Evolutionary conservation across 805 yeast species (phyloP).

Genomic region (Kluyveromyces aestuarii): DNA sequence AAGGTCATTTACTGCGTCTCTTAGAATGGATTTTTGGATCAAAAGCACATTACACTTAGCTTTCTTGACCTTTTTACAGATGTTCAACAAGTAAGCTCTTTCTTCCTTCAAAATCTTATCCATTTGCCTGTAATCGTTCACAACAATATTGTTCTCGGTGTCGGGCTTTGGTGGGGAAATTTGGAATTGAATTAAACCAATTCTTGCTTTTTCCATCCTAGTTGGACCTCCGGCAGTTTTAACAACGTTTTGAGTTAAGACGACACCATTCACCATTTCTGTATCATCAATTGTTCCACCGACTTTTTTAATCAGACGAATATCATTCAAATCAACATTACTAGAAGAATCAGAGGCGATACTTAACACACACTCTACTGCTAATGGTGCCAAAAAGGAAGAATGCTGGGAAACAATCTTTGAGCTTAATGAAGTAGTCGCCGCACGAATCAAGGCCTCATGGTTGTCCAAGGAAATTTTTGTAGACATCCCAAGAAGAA

Average conservation of each 20-base stretch:
- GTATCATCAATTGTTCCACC: constrained; percentile 99
- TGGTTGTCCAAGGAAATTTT: constrained; percentile 72
- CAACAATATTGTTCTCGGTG: constrained; percentile 95
- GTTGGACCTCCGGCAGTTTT: constrained; percentile 93
- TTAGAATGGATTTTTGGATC: constrained; percentile 84
- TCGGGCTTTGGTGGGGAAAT: constrained; percentile 95
- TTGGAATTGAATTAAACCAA: constrained; percentile 88
- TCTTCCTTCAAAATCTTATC: constrained; percentile 97
- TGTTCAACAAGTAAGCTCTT: constrained; percentile 87
- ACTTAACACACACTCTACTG: constrained; percentile 86
- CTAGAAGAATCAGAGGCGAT: constrained; percentile 54
- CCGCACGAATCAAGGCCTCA: constrained; percentile 82
- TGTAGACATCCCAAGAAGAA: constrained; percentile 76
- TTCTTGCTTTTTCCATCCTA: constrained; percentile 86
- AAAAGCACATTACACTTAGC: constrained; percentile 89
- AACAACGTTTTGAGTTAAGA: constrained; percentile 80
- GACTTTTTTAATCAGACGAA: constrained; percentile 82
- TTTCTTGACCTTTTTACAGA: constrained; percentile 93
- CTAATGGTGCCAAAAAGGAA: constrained; percentile 76
- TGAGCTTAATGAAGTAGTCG: constrained; percentile 86
- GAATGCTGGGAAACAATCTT: constrained; percentile 94
- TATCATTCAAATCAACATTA: constrained; percentile 77
- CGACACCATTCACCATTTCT: constrained; percentile 86
- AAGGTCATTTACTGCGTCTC: constrained; percentile 92
- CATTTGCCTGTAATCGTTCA: constrained; percentile 97